A percentile compares a stretch with the other conserved stretches of the same genome.
These are phyloP conservation scores for Penicillium sp. DNA, from an alignment of 2,329 filamentous ascomycete species.

Conservation along the genomic window DNA sequence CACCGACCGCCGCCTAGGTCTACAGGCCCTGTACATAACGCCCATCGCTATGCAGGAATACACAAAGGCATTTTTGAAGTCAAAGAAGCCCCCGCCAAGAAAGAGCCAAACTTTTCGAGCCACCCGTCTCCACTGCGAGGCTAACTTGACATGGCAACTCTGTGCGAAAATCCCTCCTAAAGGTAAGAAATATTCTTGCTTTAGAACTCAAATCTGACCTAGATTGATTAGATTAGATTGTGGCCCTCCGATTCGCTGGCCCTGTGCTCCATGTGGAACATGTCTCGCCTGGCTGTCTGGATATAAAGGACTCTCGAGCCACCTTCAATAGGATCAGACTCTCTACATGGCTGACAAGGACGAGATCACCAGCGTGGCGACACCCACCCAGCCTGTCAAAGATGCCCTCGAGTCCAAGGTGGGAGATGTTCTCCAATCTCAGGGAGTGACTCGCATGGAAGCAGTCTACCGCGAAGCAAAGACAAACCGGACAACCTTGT, in stretches of 20 bases:
- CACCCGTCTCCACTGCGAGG: background rate
- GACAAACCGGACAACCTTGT: conserved; percentile 7
- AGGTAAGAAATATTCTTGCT: background rate
- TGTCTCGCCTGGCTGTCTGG: background rate
- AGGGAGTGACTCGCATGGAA: conserved; percentile 11
- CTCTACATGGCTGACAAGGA: background rate
- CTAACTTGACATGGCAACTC: background rate
- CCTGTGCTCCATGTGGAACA: background rate
- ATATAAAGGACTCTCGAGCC: background rate
- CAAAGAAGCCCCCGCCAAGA: background rate
- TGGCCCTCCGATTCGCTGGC: background rate
- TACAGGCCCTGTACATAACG: no score
- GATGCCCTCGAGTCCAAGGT: background rate
- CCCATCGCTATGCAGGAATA: no score
- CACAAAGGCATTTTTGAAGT: no score
- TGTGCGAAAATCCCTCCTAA: background rate
- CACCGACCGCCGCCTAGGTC: no score
- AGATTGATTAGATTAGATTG: conserved; percentile 2
- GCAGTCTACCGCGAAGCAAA: conserved; percentile 10
- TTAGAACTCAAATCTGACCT: background rate
- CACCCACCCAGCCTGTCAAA: background rate
- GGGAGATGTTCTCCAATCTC: conserved; percentile 1
- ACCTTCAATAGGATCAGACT: background rate
- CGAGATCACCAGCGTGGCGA: background rate
- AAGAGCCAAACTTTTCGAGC: background rate